Evolutionary conservation across 31 red algal genomes (phyloP).

Genomic region (Asparagopsis taxiformis): DNA sequence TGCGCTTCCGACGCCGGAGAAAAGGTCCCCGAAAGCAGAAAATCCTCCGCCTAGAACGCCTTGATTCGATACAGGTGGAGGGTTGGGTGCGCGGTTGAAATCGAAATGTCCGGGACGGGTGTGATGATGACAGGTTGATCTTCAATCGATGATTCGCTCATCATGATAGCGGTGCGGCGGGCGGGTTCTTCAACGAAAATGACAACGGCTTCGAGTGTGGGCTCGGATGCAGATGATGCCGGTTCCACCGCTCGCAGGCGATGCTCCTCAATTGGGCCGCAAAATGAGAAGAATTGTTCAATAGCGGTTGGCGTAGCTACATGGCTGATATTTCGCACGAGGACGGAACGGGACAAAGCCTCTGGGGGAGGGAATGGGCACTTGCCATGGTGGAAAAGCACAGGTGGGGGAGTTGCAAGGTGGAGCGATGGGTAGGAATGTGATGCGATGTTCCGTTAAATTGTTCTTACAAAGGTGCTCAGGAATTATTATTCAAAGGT

Average conservation of each 20-base stretch:
- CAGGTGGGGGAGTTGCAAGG: background rate
- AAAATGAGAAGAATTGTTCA: slow-evolving; percentile 79
- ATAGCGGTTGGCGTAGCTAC: slow-evolving; percentile 53
- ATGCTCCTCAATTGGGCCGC: slow-evolving; percentile 42
- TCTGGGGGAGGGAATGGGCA: slow-evolving; percentile 48
- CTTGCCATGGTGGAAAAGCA: background rate
- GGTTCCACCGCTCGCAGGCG: slow-evolving; percentile 49
- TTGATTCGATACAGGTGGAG: slow-evolving; percentile 9
- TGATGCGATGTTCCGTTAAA: background rate
- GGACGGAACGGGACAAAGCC: slow-evolving; percentile 39
- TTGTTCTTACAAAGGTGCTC: too few relatives aligned
- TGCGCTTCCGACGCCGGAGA: slow-evolving; percentile 41
- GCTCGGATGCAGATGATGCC: slow-evolving; percentile 4
- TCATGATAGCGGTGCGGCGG: slow-evolving; percentile 43
- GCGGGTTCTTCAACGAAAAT: slow-evolving; percentile 51
- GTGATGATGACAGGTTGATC: slow-evolving; percentile 57
- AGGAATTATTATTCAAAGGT: too few relatives aligned
- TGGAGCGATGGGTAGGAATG: background rate
- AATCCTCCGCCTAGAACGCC: slow-evolving; percentile 28
- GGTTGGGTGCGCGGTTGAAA: slow-evolving; percentile 1
- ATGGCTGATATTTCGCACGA: slow-evolving; percentile 59
- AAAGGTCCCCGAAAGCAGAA: slow-evolving; percentile 39
- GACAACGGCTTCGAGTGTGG: slow-evolving; percentile 54
- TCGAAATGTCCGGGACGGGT: slow-evolving; percentile 40
- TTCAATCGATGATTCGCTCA: slow-evolving; percentile 67